Percentiles rank a stretch among this genome's conserved stretches.
phyloP scores from a whole-genome alignment of 192 early-diverging fungal species.

The Haplosporangium gracile region DNA sequence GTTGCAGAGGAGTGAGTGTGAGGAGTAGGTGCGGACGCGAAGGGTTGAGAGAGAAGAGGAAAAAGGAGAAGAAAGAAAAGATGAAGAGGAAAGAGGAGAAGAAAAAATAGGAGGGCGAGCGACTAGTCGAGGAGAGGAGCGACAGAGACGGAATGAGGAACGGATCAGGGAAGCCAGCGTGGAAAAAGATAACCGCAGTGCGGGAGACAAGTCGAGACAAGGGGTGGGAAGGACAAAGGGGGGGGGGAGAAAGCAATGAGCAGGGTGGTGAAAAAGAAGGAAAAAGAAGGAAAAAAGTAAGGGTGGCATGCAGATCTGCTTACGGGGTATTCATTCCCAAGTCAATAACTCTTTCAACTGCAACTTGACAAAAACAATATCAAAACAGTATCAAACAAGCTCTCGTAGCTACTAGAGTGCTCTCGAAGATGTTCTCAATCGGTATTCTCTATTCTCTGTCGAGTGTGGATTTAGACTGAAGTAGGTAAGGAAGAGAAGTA shows the following conservation, averaged over 20 bases:
- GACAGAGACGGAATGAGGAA: constrained; percentile 27
- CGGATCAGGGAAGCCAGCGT: constrained; percentile 53
- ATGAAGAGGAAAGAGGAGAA: constrained; percentile 9
- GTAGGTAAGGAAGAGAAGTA: neutral
- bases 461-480: too few relatives aligned
- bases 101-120: constrained; percentile 13
- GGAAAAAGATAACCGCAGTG: constrained; percentile 10
- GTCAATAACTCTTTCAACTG: neutral
- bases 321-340: neutral
- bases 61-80: constrained; percentile 18
- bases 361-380: too few relatives aligned
- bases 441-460: too few relatives aligned
- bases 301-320: neutral
- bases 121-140: constrained; percentile 11
- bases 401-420: too few relatives aligned
- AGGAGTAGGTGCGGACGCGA: constrained; percentile 22
- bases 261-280: constrained; percentile 1
- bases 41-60: constrained; percentile 38
- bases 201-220: neutral
- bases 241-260: neutral
- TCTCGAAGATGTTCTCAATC: too few relatives aligned
- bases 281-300: neutral
- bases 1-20: constrained; percentile 22
- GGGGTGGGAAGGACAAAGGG: too few relatives aligned
- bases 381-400: too few relatives aligned